phyloP scores from a whole-genome alignment of 352 stramenopile genomes.

The Ophiocytium majus region DNA sequence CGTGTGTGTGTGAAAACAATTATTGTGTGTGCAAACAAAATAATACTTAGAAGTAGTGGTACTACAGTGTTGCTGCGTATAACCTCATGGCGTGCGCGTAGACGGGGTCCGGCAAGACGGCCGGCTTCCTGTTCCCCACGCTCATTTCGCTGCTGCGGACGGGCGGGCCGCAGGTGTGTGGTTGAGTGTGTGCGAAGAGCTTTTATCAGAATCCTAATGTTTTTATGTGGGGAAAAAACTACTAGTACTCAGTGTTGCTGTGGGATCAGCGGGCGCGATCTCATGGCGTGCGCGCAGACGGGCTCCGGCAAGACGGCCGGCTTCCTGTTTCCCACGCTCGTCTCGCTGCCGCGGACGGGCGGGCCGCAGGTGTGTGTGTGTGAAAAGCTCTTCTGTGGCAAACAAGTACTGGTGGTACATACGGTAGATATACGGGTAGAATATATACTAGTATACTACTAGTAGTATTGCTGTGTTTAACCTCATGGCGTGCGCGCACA shows the following conservation, averaged over 20 bases:
- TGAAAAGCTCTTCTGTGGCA: too few relatives aligned
- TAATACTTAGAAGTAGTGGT: not conserved
- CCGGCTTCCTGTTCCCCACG: constrained; percentile 92
- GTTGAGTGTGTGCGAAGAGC: too few relatives aligned
- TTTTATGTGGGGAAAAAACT: too few relatives aligned
- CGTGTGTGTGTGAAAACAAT: too few relatives aligned
- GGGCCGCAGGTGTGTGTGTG: constrained; percentile 34
- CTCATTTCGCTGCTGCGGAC: constrained; percentile 90
- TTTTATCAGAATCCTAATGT: too few relatives aligned
- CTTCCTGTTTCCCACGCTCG: constrained; percentile 94
- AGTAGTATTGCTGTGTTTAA: not conserved
- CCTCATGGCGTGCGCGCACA: constrained; percentile 98
- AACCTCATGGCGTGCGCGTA: constrained; percentile 96
- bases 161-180: constrained; percentile 60
- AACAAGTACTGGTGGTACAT: too few relatives aligned
- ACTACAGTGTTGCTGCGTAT: not conserved
- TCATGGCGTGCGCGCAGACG: constrained; percentile 99
- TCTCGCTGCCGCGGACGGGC: constrained; percentile 83
- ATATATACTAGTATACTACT: not conserved
- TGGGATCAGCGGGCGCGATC: constrained; percentile 81
- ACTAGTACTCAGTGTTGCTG: too few relatives aligned
- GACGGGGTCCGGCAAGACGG: constrained; percentile 95
- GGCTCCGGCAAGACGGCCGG: constrained; percentile 93
- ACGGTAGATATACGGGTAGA: too few relatives aligned
- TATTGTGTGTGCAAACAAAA: too few relatives aligned